Percentiles rank a stretch among this genome's conserved stretches.
Conservation (phyloP, 1,139 yeast species). For the Yarrowia galli region DNA sequence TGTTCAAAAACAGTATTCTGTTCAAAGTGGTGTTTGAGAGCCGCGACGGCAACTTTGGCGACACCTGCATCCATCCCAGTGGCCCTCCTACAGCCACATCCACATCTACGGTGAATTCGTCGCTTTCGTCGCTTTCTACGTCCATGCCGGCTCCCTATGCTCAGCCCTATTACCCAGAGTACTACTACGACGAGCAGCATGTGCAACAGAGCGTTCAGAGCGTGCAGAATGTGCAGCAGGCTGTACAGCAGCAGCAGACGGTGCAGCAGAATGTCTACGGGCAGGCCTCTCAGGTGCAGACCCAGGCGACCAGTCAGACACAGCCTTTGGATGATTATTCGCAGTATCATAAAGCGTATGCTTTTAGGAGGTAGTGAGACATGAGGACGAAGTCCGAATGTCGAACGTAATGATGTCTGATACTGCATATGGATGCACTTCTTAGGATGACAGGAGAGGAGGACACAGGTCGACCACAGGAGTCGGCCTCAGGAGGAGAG, state of each 20-base stretch:
- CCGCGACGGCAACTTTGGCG: slow-evolving; percentile 32
- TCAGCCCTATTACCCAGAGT: slow-evolving; percentile 32
- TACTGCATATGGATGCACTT: background rate
- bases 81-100: background rate
- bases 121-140: slow-evolving; percentile 7
- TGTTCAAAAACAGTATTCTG: slow-evolving; percentile 25
- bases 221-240: slow-evolving; percentile 7
- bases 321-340: slow-evolving; percentile 22
- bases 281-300: slow-evolving; percentile 5
- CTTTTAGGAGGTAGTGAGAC: slow-evolving; percentile 5
- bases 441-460: background rate
- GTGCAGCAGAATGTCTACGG: slow-evolving; percentile 17
- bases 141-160: slow-evolving; percentile 26
- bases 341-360: slow-evolving; percentile 33
- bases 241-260: background rate
- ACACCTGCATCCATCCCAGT: background rate
- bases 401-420: background rate
- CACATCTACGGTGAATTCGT: background rate
- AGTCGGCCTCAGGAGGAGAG: background rate
- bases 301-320: background rate
- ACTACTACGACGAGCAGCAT: slow-evolving; percentile 36
- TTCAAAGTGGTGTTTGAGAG: slow-evolving; percentile 33
- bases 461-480: background rate
- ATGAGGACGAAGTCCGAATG: too few species aligned
- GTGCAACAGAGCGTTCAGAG: slow-evolving; percentile 20